These are phyloP conservation scores for Carex scoparia DNA, from an alignment of 176 grass and related monocot genomes.

Conservation along the genomic window DNA sequence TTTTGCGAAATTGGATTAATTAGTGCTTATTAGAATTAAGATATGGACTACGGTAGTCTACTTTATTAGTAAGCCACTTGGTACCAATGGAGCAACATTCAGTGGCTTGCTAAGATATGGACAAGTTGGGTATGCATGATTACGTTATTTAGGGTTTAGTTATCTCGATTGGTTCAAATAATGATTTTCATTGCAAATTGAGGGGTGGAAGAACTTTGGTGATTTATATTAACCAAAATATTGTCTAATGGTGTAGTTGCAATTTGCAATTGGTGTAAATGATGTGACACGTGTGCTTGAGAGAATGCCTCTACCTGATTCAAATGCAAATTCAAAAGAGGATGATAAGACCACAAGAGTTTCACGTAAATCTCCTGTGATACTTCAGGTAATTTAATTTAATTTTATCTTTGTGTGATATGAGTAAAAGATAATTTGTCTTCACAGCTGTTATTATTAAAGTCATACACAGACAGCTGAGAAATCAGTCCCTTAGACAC, in stretches of 20 bases:
- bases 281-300: slow-evolving; percentile 93
- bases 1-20: background rate
- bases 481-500: background rate
- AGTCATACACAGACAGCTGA: background rate
- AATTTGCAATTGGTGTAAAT: slow-evolving; percentile 86
- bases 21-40: slow-evolving; percentile 11
- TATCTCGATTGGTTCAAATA: background rate
- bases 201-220: background rate
- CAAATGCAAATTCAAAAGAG: slow-evolving; percentile 12
- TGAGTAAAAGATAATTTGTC: background rate
- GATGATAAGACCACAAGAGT: slow-evolving; percentile 15
- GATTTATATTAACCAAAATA: background rate
- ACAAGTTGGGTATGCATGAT: background rate
- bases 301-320: slow-evolving; percentile 45
- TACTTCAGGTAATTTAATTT: slow-evolving; percentile 54
- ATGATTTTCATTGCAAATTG: slow-evolving; percentile 6
- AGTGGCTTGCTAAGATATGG: background rate
- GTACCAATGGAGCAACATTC: background rate
- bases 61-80: background rate
- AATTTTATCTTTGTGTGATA: background rate
- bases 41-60: slow-evolving; percentile 79
- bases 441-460: background rate
- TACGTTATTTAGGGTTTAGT: slow-evolving; percentile 4
- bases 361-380: slow-evolving; percentile 41
- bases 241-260: slow-evolving; percentile 38